Evolutionary conservation across 2,329 filamentous ascomycete species (phyloP).

Genomic region (Trichophyton mentagrophytes): DNA sequence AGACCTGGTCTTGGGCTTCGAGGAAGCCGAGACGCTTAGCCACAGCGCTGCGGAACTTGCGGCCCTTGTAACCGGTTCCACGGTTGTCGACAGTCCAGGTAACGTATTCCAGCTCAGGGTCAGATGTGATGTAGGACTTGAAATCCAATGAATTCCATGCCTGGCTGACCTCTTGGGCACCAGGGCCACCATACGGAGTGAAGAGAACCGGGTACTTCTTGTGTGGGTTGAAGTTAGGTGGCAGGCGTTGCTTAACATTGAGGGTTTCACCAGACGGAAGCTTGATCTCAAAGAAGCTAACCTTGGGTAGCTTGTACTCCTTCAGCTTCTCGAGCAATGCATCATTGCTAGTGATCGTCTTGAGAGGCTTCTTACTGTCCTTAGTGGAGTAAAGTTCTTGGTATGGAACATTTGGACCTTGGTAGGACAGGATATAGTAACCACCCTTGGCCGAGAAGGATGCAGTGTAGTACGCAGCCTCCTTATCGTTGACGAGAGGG

Average conservation of each 20-base stretch:
- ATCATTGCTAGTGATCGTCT: constrained; percentile 50
- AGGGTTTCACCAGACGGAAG: constrained; percentile 50
- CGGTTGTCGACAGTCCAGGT: constrained; percentile 57
- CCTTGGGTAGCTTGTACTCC: constrained; percentile 50
- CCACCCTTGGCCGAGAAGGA: constrained; percentile 51
- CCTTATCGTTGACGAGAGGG: constrained; percentile 48
- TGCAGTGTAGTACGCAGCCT: constrained; percentile 48
- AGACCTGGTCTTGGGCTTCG: constrained; percentile 55
- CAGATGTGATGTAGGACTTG: constrained; percentile 52
- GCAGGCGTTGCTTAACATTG: constrained; percentile 53
- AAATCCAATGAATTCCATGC: constrained; percentile 44
- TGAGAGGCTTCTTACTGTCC: constrained; percentile 43
- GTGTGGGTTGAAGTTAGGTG: constrained; percentile 48
- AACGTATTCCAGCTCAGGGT: constrained; percentile 55
- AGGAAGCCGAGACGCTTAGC: constrained; percentile 48
- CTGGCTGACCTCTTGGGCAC: constrained; percentile 49
- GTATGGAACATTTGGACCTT: constrained; percentile 55
- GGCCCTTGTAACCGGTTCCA: constrained; percentile 52
- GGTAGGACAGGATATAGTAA: constrained; percentile 55
- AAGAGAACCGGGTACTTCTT: constrained; percentile 57
- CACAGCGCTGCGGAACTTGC: constrained; percentile 48
- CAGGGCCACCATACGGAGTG: constrained; percentile 55
- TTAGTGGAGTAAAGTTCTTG: constrained; percentile 49
- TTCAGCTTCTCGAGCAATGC: constrained; percentile 43
- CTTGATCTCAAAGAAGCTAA: constrained; percentile 49